phyloP scores from a whole-genome alignment of 495 filamentous ascomycete genomes.

The Trichoderma virens region DNA sequence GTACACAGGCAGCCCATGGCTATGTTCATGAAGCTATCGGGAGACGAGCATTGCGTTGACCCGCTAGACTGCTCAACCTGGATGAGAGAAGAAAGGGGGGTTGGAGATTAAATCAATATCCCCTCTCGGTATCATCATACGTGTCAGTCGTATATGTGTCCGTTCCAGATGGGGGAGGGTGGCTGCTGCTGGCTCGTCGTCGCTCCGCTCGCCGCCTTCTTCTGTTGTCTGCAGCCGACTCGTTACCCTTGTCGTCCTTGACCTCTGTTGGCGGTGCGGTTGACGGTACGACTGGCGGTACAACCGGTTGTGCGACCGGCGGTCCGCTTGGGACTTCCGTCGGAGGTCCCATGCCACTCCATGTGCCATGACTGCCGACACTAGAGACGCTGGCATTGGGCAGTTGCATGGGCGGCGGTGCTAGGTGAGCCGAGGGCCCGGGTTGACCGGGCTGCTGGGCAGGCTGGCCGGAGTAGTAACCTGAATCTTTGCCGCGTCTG shows the following conservation, averaged over 20 bases:
- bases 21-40: not conserved
- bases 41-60: not conserved
- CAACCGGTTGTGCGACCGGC: slow-evolving; percentile 12
- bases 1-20: not conserved
- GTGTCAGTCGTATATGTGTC: not conserved
- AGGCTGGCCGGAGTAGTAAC: slow-evolving; percentile 42
- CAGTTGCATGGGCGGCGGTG: slow-evolving; percentile 12
- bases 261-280: not conserved
- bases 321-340: not conserved
- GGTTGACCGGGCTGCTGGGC: slow-evolving; percentile 17
- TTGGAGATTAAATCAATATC: not conserved
- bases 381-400: slow-evolving; percentile 21
- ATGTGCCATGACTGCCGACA: slow-evolving; percentile 35
- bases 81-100: not conserved
- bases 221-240: slow-evolving; percentile 13
- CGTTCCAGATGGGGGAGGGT: slow-evolving; percentile 10
- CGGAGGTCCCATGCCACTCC: slow-evolving; percentile 28
- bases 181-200: slow-evolving; percentile 18
- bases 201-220: slow-evolving; percentile 11
- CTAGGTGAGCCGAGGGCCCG: slow-evolving; percentile 30
- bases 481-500: slow-evolving; percentile 42
- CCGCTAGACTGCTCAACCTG: not conserved
- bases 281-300: slow-evolving; percentile 11
- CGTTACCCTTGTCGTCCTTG: slow-evolving; percentile 11
- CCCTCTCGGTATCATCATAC: not conserved